These are phyloP conservation scores for Metschnikowia orientalis DNA, from an alignment of 805 yeast genomes.

Conservation along the genomic window DNA sequence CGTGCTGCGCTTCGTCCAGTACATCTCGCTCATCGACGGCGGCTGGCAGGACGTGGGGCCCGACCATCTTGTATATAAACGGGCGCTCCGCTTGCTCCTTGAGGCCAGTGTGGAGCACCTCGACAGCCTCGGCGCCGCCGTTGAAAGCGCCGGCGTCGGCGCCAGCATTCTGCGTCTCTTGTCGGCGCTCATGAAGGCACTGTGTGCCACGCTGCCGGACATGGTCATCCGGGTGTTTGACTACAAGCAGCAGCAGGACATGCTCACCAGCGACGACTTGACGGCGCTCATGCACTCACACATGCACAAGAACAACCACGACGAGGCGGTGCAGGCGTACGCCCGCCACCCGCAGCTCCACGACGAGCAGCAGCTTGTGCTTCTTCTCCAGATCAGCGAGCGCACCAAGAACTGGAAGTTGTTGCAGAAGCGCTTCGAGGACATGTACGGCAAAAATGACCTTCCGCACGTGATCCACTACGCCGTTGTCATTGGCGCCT, in stretches of 20 bases:
- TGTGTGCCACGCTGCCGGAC: neutral
- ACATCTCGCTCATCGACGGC: conserved; percentile 17
- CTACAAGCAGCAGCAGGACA: neutral
- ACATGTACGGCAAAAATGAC: conserved; percentile 48
- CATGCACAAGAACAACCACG: conserved; percentile 18
- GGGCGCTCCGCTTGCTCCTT: conserved; percentile 18
- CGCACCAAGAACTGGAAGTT: conserved; percentile 47
- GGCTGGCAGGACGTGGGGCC: conserved; percentile 18
- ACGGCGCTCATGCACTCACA: conserved; percentile 30
- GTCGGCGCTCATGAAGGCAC: conserved; percentile 2
- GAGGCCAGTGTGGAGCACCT: neutral
- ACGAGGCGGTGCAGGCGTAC: conserved; percentile 27
- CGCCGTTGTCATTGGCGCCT: conserved; percentile 54
- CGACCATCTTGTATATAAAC: conserved; percentile 14
- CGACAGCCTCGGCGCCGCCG: neutral
- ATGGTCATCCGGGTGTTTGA: conserved; percentile 1
- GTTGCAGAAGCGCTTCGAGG: conserved; percentile 54
- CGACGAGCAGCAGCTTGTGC: conserved; percentile 44
- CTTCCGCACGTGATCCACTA: conserved; percentile 55
- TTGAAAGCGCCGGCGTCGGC: neutral
- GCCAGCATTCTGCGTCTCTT: neutral
- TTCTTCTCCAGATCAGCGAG: conserved; percentile 45
- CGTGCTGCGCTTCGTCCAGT: conserved; percentile 16
- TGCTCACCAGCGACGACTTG: conserved; percentile 22
- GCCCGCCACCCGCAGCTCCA: conserved; percentile 38